Evolutionary conservation across 495 filamentous ascomycete species (phyloP), one percentile per base, ranked within the genome.

Genomic region (Beverwykella pulmonaria): DNA sequence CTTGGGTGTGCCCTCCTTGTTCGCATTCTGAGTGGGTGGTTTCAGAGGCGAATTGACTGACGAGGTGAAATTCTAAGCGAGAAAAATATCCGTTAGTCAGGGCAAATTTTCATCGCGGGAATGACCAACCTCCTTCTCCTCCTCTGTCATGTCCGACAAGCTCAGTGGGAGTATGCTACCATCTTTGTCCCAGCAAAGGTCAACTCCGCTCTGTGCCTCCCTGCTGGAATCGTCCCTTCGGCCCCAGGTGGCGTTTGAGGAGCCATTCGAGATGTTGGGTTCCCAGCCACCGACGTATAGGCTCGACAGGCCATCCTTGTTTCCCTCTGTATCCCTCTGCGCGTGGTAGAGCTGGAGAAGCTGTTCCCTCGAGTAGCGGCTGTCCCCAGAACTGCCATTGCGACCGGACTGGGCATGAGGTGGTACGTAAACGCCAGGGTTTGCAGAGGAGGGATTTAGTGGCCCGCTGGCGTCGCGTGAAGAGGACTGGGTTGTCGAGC

Each of bases 41-140:
- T 97, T 98, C 47, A 97, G 79, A 23, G 92, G 87, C 15, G 94
- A 97, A 75, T 98, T 98, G 69, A 98, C 91, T 52, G 93, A 93
- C 46, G 83, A 82, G 30, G 88, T 78, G 77, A 98, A 97, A 55
- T 90, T 79, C 86, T 92, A 59, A 53, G 47, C 39, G 50, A 56
- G 29, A 22, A 62, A 50, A 61, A 41, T 20, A 10, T 32, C 19
- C 58, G 26, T 60, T 48, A 58, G 48, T 10, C 32, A 41, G 30
- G n/a, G 8, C 27, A 15, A 20, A 55, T 29, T 47, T 20, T 20
- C 30, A n/a, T 34, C 19, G 9, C 8, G 34, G 8, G 39, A 44
- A n/a, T 67, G 49, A 72, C 81, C 52, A 73, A 93, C 92, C 81
- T 93, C 89, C 74, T 84, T 89, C 80, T 98, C 94, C 59, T 92